Conservation (phyloP, 202 grass and related monocot species). For the Eragrostis tef region DNA sequence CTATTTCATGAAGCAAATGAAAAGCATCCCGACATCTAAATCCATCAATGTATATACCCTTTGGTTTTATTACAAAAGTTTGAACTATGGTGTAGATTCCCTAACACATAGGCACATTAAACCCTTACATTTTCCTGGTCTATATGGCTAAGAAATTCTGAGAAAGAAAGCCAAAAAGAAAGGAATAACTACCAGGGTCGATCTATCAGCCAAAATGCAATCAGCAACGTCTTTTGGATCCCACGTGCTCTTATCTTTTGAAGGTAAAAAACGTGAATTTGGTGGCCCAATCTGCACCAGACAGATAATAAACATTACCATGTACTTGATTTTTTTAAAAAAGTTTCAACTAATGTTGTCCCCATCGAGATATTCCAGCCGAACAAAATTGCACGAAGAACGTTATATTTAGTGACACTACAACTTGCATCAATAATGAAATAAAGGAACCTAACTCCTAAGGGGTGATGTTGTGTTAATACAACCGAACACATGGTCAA, state of each 20-base stretch:
- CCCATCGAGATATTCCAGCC: background rate
- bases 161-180: background rate
- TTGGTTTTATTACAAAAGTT: no score
- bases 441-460: slow-evolving; percentile 11
- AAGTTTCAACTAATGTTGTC: background rate
- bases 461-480: background rate
- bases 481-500: slow-evolving; percentile 11
- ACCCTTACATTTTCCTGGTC: background rate
- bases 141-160: background rate
- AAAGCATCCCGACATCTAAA: no score
- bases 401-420: background rate
- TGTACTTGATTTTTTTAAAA: background rate
- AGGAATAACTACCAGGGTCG: slow-evolving; percentile 65
- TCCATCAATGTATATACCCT: no score
- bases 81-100: no score
- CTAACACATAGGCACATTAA: no score
- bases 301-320: slow-evolving; percentile 8
- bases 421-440: background rate
- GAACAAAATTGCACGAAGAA: background rate
- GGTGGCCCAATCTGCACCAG: slow-evolving; percentile 80
- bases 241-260: slow-evolving; percentile 80
- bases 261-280: slow-evolving; percentile 70
- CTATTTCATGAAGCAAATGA: no score
- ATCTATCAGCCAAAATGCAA: slow-evolving; percentile 87
- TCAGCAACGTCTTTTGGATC: slow-evolving; percentile 89